A percentile compares a stretch with the other conserved stretches of the same genome.
Evolutionary conservation across 2,329 filamentous ascomycete species (phyloP).

Genomic region (Diaporthe longicolla): DNA sequence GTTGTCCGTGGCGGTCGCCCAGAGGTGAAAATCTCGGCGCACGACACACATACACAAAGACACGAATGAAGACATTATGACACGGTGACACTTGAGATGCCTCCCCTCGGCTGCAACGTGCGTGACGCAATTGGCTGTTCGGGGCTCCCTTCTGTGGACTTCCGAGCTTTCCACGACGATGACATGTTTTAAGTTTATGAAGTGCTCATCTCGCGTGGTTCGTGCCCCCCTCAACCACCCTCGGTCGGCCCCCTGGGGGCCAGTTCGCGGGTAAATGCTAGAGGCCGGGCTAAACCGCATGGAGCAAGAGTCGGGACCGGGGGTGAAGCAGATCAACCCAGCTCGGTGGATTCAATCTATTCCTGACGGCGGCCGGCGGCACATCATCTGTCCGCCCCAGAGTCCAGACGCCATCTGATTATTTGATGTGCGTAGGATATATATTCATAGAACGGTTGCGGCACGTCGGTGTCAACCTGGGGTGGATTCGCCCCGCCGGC

Average conservation of each 20-base stretch:
- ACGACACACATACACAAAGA: constrained; percentile 1
- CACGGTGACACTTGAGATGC: neutral
- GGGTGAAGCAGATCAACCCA: neutral
- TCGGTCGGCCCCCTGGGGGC: constrained; percentile 12
- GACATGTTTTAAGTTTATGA: constrained; percentile 27
- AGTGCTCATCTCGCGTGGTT: constrained; percentile 23
- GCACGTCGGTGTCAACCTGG: constrained; percentile 12
- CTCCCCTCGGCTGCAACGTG: neutral
- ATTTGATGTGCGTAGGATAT: neutral
- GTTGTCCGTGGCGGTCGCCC: constrained; percentile 11
- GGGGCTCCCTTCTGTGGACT: constrained; percentile 13
- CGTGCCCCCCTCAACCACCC: neutral
- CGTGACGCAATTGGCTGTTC: neutral
- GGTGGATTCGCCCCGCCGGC: neutral
- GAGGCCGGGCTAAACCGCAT: constrained; percentile 14
- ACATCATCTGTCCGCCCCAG: constrained; percentile 2
- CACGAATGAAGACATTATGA: constrained; percentile 34
- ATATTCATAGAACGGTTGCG: constrained; percentile 2
- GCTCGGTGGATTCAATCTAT: constrained; percentile 24
- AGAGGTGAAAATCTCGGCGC: constrained; percentile 1
- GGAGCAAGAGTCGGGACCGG: constrained; percentile 14
- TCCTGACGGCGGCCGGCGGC: constrained; percentile 23
- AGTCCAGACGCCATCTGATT: constrained; percentile 24
- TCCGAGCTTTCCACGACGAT: constrained; percentile 14
- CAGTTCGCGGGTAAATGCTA: neutral